Evolutionary conservation across 306 rosid genomes (phyloP).

Genomic region (Rosa multiflora): DNA sequence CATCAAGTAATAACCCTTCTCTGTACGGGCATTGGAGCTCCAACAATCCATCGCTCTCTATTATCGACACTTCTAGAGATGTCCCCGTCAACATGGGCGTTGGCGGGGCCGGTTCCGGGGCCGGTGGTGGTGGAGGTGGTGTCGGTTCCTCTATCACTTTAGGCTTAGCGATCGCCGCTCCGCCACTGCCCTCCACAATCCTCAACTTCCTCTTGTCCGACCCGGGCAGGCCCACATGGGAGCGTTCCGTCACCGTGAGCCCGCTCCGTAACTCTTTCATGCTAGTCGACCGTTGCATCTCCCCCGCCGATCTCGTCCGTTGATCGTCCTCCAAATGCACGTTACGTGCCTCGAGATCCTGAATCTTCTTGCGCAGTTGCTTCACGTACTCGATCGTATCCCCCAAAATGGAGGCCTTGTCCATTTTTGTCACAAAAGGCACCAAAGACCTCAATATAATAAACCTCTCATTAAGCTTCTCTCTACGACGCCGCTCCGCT

Average conservation of each 20-base stretch:
- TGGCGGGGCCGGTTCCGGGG: neutral
- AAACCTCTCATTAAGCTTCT: slow-evolving; percentile 83
- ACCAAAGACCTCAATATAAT: slow-evolving; percentile 73
- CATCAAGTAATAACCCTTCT: slow-evolving; percentile 78
- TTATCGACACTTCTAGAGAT: slow-evolving; percentile 79
- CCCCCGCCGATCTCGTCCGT: slow-evolving; percentile 25
- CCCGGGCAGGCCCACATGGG: slow-evolving; percentile 1
- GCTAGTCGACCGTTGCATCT: slow-evolving; percentile 33
- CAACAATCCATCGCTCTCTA: slow-evolving; percentile 82
- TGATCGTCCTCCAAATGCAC: slow-evolving; percentile 47
- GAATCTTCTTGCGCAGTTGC: slow-evolving; percentile 65
- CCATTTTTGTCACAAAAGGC: slow-evolving; percentile 93
- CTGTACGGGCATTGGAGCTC: slow-evolving; percentile 71
- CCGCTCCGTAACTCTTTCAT: slow-evolving; percentile 36
- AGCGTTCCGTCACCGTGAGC: slow-evolving; percentile 12
- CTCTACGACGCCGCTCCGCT: slow-evolving; percentile 79
- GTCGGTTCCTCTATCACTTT: slow-evolving; percentile 33
- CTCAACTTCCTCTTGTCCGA: slow-evolving; percentile 67
- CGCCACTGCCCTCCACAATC: slow-evolving; percentile 58
- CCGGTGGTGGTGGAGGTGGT: neutral
- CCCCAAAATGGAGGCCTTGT: slow-evolving; percentile 85
- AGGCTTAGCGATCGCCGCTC: slow-evolving; percentile 35
- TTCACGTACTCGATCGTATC: slow-evolving; percentile 92
- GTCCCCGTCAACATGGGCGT: slow-evolving; percentile 27
- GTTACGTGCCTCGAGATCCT: slow-evolving; percentile 69